These are phyloP conservation scores for Pyrenula aspistea DNA, from an alignment of 495 filamentous ascomycete species.

Conservation along the genomic window DNA sequence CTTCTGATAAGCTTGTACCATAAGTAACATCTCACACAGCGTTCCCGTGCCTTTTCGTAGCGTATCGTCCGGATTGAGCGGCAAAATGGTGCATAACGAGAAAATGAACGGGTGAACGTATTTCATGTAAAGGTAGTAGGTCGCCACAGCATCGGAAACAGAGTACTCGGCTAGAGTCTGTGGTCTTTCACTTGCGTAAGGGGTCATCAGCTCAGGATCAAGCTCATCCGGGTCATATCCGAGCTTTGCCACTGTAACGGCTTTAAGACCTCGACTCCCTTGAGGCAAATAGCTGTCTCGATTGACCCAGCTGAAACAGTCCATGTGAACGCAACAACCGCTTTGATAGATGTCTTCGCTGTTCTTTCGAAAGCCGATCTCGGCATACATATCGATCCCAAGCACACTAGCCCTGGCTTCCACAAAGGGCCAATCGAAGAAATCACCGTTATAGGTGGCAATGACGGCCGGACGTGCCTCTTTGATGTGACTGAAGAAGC, in stretches of 20 bases:
- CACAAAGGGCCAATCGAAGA: conserved; percentile 99
- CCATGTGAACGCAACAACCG: conserved; percentile 94
- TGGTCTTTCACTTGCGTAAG: conserved; percentile 80
- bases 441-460: conserved; percentile 99
- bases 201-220: conserved; percentile 96
- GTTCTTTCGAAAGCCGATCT: conserved; percentile 93
- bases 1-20: conserved; percentile 93
- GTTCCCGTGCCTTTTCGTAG: conserved; percentile 94
- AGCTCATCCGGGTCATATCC: conserved; percentile 98
- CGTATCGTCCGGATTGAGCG: conserved; percentile 83
- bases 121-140: conserved; percentile 99
- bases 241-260: conserved; percentile 92
- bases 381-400: conserved; percentile 98
- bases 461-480: conserved; percentile 91
- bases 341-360: conserved; percentile 92
- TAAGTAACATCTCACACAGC: conserved; percentile 95
- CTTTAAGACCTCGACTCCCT: conserved; percentile 93
- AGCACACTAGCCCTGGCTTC: conserved; percentile 83
- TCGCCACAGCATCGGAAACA: conserved; percentile 96
- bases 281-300: conserved; percentile 97
- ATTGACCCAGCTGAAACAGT: conserved; percentile 98
- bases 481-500: conserved; percentile 94
- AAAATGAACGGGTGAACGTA: conserved; percentile 99
- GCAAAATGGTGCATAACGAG: conserved; percentile 93
- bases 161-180: conserved; percentile 96